Evolutionary conservation across 2,329 filamentous ascomycete genomes (phyloP).

Genomic region (Cladosporium sp.): DNA sequence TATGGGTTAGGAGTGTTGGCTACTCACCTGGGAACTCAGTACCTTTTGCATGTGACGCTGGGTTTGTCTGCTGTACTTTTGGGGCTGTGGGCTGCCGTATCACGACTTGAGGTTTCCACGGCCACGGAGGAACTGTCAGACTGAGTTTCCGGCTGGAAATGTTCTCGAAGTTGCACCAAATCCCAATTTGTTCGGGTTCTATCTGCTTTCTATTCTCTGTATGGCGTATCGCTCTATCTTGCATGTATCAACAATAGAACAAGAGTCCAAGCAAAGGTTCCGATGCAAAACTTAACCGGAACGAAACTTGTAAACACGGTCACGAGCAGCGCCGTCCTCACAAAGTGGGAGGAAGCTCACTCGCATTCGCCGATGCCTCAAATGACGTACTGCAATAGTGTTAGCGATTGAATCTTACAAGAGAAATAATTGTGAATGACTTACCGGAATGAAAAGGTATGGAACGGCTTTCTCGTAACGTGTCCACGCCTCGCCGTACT

Average conservation of each 20-base stretch:
- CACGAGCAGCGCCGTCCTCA: background rate
- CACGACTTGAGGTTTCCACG: background rate
- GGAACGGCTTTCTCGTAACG: conserved; percentile 80
- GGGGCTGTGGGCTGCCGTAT: background rate
- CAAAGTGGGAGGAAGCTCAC: background rate
- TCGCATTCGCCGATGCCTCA: background rate
- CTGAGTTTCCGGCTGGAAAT: background rate
- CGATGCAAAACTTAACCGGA: background rate
- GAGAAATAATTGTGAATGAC: conserved; percentile 3
- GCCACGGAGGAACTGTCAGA: background rate
- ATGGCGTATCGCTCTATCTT: background rate
- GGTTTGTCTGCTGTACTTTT: background rate
- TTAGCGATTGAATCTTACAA: background rate
- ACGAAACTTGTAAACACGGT: background rate
- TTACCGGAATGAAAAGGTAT: conserved; percentile 75
- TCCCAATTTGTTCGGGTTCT: no score
- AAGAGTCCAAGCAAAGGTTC: background rate
- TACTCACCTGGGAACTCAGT: background rate
- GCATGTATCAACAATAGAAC: background rate
- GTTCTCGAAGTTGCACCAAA: background rate
- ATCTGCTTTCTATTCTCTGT: no score
- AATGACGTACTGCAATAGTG: background rate
- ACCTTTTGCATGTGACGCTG: conserved; percentile 1
- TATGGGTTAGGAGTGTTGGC: conserved; percentile 1
- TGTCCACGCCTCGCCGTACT: conserved; percentile 79